Evolutionary conservation across 176 grass and related monocot genomes (phyloP).

Genomic region (Aechmea fasciata): DNA sequence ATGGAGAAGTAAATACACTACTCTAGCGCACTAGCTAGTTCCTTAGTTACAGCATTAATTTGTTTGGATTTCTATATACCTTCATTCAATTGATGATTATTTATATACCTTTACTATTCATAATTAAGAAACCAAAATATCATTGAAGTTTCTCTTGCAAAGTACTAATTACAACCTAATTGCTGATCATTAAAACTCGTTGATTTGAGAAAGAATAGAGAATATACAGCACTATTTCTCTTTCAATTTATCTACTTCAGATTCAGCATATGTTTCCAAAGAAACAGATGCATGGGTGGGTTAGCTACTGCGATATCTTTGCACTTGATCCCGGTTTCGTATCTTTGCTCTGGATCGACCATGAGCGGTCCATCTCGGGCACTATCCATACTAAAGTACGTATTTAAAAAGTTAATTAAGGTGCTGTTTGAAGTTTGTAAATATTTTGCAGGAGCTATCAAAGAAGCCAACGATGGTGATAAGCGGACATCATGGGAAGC

Average conservation of each 20-base stretch:
- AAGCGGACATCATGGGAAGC: conserved; percentile 78
- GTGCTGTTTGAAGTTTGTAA: background rate
- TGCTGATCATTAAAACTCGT: background rate
- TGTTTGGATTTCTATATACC: too few relatives aligned
- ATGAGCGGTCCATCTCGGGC: background rate
- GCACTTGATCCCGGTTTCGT: background rate
- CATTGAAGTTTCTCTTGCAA: too few relatives aligned
- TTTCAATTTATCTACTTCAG: background rate
- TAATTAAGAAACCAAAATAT: too few relatives aligned
- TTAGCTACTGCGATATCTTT: background rate
- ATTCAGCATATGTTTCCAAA: too few relatives aligned
- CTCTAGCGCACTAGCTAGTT: too few relatives aligned
- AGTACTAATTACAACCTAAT: background rate
- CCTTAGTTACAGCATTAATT: too few relatives aligned
- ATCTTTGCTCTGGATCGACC: background rate
- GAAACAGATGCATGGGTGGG: too few relatives aligned
- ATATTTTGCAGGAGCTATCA: conserved; percentile 42
- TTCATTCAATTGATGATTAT: background rate
- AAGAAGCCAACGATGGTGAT: conserved; percentile 51
- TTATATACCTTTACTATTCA: background rate
- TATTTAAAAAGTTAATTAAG: background rate
- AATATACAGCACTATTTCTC: too few relatives aligned
- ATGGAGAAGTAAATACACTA: too few relatives aligned
- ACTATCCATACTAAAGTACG: background rate
- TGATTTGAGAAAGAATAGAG: background rate